A percentile compares a stretch with the other conserved stretches of the same genome.
phyloP scores from a whole-genome alignment of 257 asterid species.

The Solanum pennellii region DNA sequence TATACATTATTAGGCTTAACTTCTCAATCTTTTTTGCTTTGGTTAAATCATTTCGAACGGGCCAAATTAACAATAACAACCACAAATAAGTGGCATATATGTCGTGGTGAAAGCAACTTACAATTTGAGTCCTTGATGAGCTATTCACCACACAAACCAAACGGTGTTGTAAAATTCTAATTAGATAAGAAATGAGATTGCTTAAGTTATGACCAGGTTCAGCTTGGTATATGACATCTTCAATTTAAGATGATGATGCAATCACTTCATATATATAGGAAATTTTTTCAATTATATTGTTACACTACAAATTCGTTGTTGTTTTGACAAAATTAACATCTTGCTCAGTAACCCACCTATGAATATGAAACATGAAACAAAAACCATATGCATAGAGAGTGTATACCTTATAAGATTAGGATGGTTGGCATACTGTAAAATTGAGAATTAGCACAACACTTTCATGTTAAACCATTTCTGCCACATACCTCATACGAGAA shows the following conservation, averaged over 20 bases:
- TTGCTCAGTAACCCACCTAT: not conserved
- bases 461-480: not conserved
- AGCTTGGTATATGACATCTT: not conserved
- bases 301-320: not conserved
- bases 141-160: not conserved
- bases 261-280: not conserved
- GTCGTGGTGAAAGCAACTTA: not conserved
- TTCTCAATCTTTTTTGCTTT: not conserved
- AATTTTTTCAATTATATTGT: not conserved
- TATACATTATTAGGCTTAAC: not conserved
- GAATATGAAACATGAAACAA: not conserved
- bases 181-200: not conserved
- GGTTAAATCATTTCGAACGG: not conserved
- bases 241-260: not conserved
- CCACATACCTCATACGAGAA: constrained; percentile 95
- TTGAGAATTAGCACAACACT: not conserved
- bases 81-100: not conserved
- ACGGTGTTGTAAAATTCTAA: not conserved
- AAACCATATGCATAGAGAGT: not conserved
- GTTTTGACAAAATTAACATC: not conserved
- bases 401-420: not conserved
- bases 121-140: not conserved
- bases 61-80: not conserved
- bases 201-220: not conserved
- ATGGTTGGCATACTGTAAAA: not conserved